phyloP scores from a whole-genome alignment of 805 yeast genomes.

The Cyberlindnera maritima region DNA sequence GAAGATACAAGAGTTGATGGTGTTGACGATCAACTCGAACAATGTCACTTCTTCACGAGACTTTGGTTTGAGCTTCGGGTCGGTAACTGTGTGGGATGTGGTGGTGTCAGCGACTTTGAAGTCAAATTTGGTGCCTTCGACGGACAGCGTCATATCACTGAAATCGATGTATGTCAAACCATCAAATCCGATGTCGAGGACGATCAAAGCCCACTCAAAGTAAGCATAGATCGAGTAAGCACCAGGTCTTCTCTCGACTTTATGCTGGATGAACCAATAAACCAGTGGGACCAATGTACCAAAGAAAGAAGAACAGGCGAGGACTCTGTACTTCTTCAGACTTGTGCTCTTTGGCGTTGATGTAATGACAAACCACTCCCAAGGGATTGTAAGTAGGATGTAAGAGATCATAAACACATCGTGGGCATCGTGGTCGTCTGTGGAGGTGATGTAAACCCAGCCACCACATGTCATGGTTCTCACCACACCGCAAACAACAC shows the following conservation, averaged over 20 bases:
- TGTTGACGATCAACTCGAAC: conserved; percentile 40
- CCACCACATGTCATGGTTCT: conserved; percentile 97
- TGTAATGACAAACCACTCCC: conserved; percentile 68
- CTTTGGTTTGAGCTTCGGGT: conserved; percentile 20
- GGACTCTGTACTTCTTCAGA: conserved; percentile 49
- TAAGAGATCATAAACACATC: conserved; percentile 94
- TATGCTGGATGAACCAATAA: conserved; percentile 89
- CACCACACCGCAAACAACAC: conserved; percentile 64
- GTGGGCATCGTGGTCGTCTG: conserved; percentile 96
- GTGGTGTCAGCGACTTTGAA: conserved; percentile 20
- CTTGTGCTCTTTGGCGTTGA: conserved; percentile 47
- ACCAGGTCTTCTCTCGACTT: conserved; percentile 83
- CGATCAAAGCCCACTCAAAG: conserved; percentile 87
- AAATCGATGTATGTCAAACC: conserved; percentile 76
- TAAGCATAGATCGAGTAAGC: conserved; percentile 94
- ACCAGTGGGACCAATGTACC: conserved; percentile 75
- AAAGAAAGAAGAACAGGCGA: conserved; percentile 62
- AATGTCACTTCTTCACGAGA: conserved; percentile 27
- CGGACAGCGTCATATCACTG: conserved; percentile 48
- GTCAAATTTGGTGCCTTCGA: conserved; percentile 20
- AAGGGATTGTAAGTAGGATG: conserved; percentile 85
- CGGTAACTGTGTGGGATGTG: background rate
- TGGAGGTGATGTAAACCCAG: conserved; percentile 96
- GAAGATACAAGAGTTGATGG: conserved; percentile 68
- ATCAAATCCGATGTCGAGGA: conserved; percentile 84